Conservation (phyloP, 345 rosid species). For the Salix purpurea region DNA sequence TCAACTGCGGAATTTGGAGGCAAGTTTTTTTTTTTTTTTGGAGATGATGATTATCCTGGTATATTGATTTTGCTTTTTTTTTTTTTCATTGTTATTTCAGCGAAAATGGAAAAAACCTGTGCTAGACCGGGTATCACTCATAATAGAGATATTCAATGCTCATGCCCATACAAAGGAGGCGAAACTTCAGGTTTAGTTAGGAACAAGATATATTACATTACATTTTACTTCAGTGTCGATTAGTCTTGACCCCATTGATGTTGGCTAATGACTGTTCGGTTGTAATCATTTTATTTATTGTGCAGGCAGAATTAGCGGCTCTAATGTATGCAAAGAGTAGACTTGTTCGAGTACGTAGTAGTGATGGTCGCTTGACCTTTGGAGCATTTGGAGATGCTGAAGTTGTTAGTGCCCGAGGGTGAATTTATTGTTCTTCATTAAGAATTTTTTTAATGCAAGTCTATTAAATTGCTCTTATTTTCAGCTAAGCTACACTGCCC, state of each 20-base stretch:
- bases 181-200: constrained; percentile 65
- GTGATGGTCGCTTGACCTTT: constrained; percentile 65
- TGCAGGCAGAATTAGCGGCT: constrained; percentile 89
- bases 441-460: constrained; percentile 1
- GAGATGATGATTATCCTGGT: neutral
- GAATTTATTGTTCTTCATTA: constrained; percentile 16
- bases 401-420: constrained; percentile 99
- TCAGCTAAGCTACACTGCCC: neutral
- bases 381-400: constrained; percentile 86
- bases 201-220: neutral
- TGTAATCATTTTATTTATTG: constrained; percentile 8
- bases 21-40: constrained; percentile 18
- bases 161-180: constrained; percentile 95
- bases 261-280: constrained; percentile 3
- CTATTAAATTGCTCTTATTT: neutral
- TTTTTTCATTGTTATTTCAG: constrained; percentile 28
- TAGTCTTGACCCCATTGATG: neutral
- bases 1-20: constrained; percentile 95
- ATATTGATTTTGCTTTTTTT: neutral
- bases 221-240: neutral
- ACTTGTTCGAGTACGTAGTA: constrained; percentile 82
- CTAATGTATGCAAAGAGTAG: constrained; percentile 82
- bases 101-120: constrained; percentile 73
- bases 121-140: constrained; percentile 86
- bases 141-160: constrained; percentile 91